Percentiles rank a stretch among this genome's conserved stretches.
Conservation (phyloP, 2,329 filamentous ascomycete species). For the Intubia oerlemansii region DNA sequence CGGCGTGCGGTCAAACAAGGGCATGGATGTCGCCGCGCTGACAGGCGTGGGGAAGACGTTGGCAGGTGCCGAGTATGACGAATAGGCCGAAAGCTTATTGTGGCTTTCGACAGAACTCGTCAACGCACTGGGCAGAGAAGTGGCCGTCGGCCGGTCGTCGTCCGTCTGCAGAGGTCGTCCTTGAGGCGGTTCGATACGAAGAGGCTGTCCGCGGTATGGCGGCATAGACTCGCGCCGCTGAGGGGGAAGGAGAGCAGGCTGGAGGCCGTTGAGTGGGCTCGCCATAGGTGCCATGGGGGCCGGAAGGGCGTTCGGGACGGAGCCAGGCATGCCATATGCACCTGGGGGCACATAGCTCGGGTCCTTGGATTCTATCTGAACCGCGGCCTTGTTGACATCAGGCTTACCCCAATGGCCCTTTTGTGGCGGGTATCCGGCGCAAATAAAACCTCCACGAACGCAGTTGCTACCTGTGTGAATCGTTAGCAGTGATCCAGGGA, state of each 20-base stretch:
- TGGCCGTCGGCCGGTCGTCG: slow-evolving; percentile 36
- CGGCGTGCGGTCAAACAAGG: slow-evolving; percentile 25
- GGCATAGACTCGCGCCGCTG: slow-evolving; percentile 34
- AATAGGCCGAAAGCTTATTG: slow-evolving; percentile 37
- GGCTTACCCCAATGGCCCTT: slow-evolving; percentile 62
- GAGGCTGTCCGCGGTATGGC: slow-evolving; percentile 36
- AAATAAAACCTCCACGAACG: slow-evolving; percentile 70
- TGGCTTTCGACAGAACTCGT: slow-evolving; percentile 30
- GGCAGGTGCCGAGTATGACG: slow-evolving; percentile 24
- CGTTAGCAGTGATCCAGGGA: no score
- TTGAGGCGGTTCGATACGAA: slow-evolving; percentile 42
- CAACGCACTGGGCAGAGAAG: slow-evolving; percentile 34
- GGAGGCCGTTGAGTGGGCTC: slow-evolving; percentile 7
- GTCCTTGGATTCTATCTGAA: slow-evolving; percentile 72
- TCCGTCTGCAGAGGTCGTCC: slow-evolving; percentile 31
- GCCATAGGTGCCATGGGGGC: no score
- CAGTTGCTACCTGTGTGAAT: slow-evolving; percentile 62
- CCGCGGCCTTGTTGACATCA: slow-evolving; percentile 41
- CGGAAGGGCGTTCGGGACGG: no score
- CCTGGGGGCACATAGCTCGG: slow-evolving; percentile 38
- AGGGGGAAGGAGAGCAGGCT: slow-evolving; percentile 6
- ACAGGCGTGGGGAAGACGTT: slow-evolving; percentile 41
- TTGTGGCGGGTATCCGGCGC: slow-evolving; percentile 73
- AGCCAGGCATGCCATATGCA: slow-evolving; percentile 32
- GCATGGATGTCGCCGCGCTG: slow-evolving; percentile 24